Percentiles rank a stretch among this genome's conserved stretches.
Conservation (phyloP, 495 filamentous ascomycete species). For the Podospora appendiculata region DNA sequence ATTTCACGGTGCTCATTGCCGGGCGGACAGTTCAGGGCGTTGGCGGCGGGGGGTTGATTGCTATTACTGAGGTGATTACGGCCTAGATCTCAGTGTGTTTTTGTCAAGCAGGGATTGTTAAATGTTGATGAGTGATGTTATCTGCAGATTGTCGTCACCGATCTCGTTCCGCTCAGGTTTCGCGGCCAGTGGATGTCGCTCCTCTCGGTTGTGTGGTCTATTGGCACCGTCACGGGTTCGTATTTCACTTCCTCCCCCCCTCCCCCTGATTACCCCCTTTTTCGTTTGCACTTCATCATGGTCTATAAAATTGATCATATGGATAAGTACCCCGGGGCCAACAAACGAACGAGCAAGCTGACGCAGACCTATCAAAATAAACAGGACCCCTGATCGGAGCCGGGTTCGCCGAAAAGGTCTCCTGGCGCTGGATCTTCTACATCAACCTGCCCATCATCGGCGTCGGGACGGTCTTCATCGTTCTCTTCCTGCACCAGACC, state of each 20-base stretch:
- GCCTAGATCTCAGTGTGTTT: too few relatives aligned
- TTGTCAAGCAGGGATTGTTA: too few relatives aligned
- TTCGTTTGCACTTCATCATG: neutral
- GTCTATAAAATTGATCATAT: neutral
- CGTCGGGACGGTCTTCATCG: conserved; percentile 26
- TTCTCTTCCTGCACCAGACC: conserved; percentile 31
- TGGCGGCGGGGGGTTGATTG: conserved; percentile 63
- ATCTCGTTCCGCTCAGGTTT: conserved; percentile 48
- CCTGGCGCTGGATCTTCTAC: conserved; percentile 33
- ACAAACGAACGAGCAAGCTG: neutral
- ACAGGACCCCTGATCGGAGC: conserved; percentile 57
- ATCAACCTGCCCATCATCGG: conserved; percentile 38
- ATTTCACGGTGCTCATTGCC: conserved; percentile 53
- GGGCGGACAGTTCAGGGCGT: conserved; percentile 63
- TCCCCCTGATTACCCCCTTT: neutral
- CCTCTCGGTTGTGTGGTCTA: conserved; percentile 48
- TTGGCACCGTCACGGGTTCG: conserved; percentile 53
- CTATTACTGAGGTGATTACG: conserved; percentile 47
- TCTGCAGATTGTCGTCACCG: conserved; percentile 45
- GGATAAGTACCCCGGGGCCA: neutral
- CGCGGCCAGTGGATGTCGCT: conserved; percentile 40
- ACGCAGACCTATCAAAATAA: neutral
- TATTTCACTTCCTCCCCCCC: too few relatives aligned
- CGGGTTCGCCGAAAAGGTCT: conserved; percentile 52
- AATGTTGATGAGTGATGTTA: neutral